Evolutionary conservation across 345 rosid genomes (phyloP).

Genomic region (Murraya paniculata): DNA sequence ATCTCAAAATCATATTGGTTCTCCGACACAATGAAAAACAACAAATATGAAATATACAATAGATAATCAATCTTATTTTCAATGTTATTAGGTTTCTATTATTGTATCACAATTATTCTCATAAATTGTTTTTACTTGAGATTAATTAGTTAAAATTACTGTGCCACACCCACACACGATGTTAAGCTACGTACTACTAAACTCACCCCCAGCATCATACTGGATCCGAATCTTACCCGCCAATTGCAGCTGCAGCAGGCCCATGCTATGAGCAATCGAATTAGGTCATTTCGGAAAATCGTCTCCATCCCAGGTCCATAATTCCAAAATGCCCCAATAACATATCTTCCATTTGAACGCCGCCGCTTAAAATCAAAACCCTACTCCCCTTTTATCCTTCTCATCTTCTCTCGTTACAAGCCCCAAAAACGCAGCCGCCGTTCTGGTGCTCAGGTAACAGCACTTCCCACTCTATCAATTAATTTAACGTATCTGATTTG

Average conservation of each 20-base stretch:
- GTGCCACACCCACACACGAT: too few relatives aligned
- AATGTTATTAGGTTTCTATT: too few relatives aligned
- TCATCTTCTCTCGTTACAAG: neutral
- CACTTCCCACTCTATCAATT: neutral
- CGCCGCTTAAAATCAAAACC: neutral
- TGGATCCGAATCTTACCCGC: neutral
- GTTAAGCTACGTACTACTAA: neutral
- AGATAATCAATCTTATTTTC: too few relatives aligned
- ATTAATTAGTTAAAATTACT: too few relatives aligned
- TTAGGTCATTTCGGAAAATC: neutral
- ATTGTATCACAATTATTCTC: too few relatives aligned
- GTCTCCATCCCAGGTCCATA: neutral
- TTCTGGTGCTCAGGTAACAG: constrained; percentile 8
- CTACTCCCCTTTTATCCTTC: neutral
- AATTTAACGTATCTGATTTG: neutral
- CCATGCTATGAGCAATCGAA: neutral
- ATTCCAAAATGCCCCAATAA: neutral
- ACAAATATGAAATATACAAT: too few relatives aligned
- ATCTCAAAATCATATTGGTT: too few relatives aligned
- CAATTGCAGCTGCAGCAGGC: neutral
- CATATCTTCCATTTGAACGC: neutral
- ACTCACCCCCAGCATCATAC: neutral
- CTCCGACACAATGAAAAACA: too few relatives aligned
- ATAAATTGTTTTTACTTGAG: too few relatives aligned
- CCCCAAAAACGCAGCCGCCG: constrained; percentile 2